Conservation (phyloP, 163 green algal species). For the Chlamydomonas reinhardtii region DNA sequence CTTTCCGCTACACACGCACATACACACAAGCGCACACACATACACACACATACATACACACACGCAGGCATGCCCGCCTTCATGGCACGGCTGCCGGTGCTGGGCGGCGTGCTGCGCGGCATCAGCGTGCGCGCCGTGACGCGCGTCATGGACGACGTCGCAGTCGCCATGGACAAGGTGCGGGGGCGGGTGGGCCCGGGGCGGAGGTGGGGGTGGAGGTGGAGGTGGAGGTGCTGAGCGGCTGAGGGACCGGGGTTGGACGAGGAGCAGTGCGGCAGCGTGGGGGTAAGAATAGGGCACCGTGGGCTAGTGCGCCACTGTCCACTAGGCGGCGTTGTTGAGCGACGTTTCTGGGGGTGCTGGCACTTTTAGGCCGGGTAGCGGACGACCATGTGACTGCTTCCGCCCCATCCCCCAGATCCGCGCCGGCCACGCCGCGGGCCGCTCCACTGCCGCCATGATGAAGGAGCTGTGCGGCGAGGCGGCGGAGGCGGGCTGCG, state of each 20-base stretch:
- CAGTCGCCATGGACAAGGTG: constrained; percentile 59
- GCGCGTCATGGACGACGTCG: constrained; percentile 66
- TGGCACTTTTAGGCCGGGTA: no score
- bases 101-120: constrained; percentile 58
- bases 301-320: no score
- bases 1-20: no score
- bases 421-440: background rate
- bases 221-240: background rate
- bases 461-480: constrained; percentile 30
- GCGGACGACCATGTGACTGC: no score
- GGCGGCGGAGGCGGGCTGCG: constrained; percentile 20
- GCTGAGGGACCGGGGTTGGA: no score
- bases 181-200: background rate
- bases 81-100: constrained; percentile 57
- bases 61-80: constrained; percentile 58
- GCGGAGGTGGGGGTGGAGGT: background rate
- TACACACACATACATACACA: no score
- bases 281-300: no score
- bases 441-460: constrained; percentile 17
- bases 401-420: background rate
- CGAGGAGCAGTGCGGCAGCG: no score
- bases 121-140: constrained; percentile 60
- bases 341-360: no score
- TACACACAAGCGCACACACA: no score
- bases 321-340: no score